Evolutionary conservation across 2,329 filamentous ascomycete genomes (phyloP).

Genomic region (Arthrinium phaeospermum): DNA sequence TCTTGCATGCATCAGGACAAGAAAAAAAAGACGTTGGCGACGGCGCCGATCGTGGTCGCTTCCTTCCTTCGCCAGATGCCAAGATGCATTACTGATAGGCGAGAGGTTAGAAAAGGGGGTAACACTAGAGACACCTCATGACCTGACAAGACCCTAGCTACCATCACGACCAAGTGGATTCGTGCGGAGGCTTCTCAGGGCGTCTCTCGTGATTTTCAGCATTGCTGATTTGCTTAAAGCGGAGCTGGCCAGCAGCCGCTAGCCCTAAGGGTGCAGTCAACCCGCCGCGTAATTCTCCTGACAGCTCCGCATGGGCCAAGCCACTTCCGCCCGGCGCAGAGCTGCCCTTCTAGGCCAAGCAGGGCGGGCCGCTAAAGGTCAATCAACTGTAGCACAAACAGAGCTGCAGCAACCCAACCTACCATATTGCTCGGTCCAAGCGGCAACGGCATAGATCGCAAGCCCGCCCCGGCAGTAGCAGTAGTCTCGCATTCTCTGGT

Average conservation of each 20-base stretch:
- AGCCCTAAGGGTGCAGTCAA: neutral
- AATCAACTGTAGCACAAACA: neutral
- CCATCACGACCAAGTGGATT: neutral
- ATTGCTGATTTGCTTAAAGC: neutral
- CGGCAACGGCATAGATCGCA: neutral
- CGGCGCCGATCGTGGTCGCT: no score
- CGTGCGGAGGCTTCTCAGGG: no score
- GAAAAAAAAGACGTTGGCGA: no score
- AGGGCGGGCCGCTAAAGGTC: neutral
- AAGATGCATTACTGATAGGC: no score
- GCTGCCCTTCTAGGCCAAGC: neutral
- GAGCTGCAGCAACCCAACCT: no score
- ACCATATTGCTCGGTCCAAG: neutral
- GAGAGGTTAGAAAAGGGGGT: no score
- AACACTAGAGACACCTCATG: no score
- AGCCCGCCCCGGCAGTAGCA: neutral
- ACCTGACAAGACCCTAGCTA: neutral
- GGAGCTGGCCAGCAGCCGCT: neutral
- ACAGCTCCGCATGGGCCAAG: neutral
- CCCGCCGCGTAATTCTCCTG: neutral
- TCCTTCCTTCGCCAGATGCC: no score
- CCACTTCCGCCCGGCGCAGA: neutral
- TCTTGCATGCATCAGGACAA: no score
- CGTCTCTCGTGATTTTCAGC: neutral
- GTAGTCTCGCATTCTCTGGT: no score